phyloP scores from a whole-genome alignment of 106 monocot species.

The Dendrobium officinale region DNA sequence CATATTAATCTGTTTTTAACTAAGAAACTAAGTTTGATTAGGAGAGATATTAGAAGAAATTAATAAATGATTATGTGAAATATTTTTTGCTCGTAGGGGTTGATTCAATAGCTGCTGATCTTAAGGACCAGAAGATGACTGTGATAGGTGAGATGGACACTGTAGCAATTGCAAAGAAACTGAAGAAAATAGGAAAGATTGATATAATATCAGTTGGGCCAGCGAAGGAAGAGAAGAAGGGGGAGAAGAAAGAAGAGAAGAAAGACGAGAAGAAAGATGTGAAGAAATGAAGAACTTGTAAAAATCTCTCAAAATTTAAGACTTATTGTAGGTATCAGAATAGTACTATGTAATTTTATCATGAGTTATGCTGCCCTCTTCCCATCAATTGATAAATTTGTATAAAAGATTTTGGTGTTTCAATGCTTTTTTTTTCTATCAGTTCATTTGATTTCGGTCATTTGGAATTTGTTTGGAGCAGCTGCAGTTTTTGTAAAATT shows the following conservation, averaged over 20 bases:
- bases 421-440: too few species aligned
- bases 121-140: constrained; percentile 85
- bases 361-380: background rate
- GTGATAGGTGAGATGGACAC: constrained; percentile 73
- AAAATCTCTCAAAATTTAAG: background rate
- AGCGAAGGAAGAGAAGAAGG: constrained; percentile 92
- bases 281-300: background rate
- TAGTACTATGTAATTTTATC: background rate
- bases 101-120: constrained; percentile 73
- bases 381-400: background rate
- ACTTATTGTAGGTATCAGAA: background rate
- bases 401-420: background rate
- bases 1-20: too few species aligned
- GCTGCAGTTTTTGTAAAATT: too few species aligned
- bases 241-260: constrained; percentile 29
- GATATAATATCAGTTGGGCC: constrained; percentile 78
- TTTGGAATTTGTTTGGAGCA: too few species aligned
- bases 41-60: too few species aligned
- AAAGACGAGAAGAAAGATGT: background rate
- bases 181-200: constrained; percentile 74
- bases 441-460: too few species aligned
- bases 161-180: constrained; percentile 66
- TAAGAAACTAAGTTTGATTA: too few species aligned
- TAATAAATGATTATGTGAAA: too few species aligned
- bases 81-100: constrained; percentile 29